These are phyloP conservation scores for Pleurotus tuber-regium DNA, from an alignment of 768 basidiomycete genomes.

Conservation along the genomic window DNA sequence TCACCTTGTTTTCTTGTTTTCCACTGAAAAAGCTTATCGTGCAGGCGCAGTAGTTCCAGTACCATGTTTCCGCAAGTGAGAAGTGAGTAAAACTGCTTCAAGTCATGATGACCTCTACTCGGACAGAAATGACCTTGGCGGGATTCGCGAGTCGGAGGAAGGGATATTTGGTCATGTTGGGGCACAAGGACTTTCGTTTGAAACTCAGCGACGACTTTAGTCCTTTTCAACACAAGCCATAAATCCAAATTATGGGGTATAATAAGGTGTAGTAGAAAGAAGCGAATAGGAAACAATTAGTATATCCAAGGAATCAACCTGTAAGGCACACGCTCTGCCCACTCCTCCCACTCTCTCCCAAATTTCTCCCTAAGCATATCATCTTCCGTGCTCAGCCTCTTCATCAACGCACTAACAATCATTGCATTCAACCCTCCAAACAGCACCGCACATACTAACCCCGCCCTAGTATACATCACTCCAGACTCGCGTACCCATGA, in stretches of 20 bases:
- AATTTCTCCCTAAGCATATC: conserved; percentile 36
- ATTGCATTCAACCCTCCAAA: conserved; percentile 27
- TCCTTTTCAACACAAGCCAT: too few relatives aligned
- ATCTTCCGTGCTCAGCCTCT: conserved; percentile 46
- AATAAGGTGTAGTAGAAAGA: neutral
- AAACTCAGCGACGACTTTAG: too few relatives aligned
- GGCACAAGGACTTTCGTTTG: too few relatives aligned
- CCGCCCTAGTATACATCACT: conserved; percentile 28
- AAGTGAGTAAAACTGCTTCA: too few relatives aligned
- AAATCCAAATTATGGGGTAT: neutral
- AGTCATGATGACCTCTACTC: too few relatives aligned
- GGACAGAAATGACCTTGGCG: too few relatives aligned
- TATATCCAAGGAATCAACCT: conserved; percentile 47
- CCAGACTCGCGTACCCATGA: conserved; percentile 47
- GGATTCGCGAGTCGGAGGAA: too few relatives aligned
- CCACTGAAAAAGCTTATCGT: too few relatives aligned
- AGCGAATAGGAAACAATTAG: conserved; percentile 18
- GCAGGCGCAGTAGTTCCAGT: too few relatives aligned
- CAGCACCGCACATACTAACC: conserved; percentile 23
- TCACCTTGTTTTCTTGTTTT: too few relatives aligned
- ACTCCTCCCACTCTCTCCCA: conserved; percentile 40
- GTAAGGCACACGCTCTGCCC: conserved; percentile 44
- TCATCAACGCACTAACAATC: conserved; percentile 32
- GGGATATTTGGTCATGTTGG: too few relatives aligned
- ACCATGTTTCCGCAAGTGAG: too few relatives aligned